Evolutionary conservation across 1,139 yeast genomes (phyloP), one percentile per base, ranked within the genome.

Genomic region (Debaryomyces coudertii): DNA sequence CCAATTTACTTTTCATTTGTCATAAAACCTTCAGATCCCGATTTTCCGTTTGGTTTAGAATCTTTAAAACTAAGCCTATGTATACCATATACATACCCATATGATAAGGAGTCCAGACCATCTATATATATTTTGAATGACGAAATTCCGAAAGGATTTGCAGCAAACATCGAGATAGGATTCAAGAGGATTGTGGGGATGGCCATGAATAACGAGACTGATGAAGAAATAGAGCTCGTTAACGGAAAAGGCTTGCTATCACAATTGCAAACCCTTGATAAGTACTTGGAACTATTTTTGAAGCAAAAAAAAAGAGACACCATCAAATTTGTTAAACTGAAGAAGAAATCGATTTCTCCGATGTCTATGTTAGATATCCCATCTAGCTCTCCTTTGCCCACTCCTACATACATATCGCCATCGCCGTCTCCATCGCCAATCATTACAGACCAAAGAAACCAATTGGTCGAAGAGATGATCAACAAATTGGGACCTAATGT

Each of bases 101-200:
- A 63, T 33, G 61, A 60, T 23, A 57, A 53, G 38, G 57, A 55
- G 14, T 60, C 56, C n/a, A 50, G 53, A 20, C 83, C 85, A 1
- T 62, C 75, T 4, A 68, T 81, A 1, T 66, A 69, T 40, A 85
- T 87, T 4, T 68, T 82, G 42, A 85, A 85, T 60, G 76, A 77
- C 22, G 89, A 85, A 36, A 83, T 87, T n/a, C 90, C 93, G 1
- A 68, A 83, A 48, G 93, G 93, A 0, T 83, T 68, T 60, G 80
- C 89, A 11, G 71, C 79, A 12, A 86, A 86, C 54, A 71, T 87
- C 11, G 93, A 87, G 56, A 55, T 66, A 8, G 93, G 90, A 6
- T 87, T 83, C 61, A 71, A 69, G 42, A 63, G 68, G 43, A 82
- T 85, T 24, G 80, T 75, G 7, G 62, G 58, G 11, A 59, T 71